Evolutionary conservation across 2,329 filamentous ascomycete genomes (phyloP).

Genomic region (Alternaria brassicae): DNA sequence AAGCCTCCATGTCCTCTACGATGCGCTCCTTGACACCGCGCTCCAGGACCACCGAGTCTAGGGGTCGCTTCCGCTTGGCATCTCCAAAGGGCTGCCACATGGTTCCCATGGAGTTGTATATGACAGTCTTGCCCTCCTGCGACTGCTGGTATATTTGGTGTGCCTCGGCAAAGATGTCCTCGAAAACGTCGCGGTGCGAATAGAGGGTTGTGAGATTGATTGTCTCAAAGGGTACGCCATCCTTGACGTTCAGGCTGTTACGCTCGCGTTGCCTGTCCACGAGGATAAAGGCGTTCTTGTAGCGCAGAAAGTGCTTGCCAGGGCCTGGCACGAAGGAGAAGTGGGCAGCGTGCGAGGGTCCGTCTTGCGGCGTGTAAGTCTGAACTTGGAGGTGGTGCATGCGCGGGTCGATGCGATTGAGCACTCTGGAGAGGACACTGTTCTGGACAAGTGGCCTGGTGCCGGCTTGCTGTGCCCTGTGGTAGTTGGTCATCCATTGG

Average conservation of each 20-base stretch:
- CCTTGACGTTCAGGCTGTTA: constrained; percentile 73
- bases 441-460: constrained; percentile 35
- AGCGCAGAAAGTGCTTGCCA: constrained; percentile 85
- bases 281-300: constrained; percentile 84
- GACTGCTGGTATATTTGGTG: constrained; percentile 79
- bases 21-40: constrained; percentile 82
- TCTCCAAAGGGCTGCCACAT: constrained; percentile 87
- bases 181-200: constrained; percentile 85
- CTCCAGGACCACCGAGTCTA: constrained; percentile 87
- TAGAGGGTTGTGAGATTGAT: constrained; percentile 92
- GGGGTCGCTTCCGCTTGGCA: constrained; percentile 82
- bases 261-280: constrained; percentile 90
- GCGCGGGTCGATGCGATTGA: constrained; percentile 64
- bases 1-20: constrained; percentile 81
- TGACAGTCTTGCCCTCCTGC: constrained; percentile 89
- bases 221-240: constrained; percentile 91
- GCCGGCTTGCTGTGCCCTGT: constrained; percentile 65
- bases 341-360: constrained; percentile 75
- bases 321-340: constrained; percentile 92
- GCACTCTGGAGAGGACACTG: constrained; percentile 60
- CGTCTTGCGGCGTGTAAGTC: constrained; percentile 68
- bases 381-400: constrained; percentile 71
- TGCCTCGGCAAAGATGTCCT: constrained; percentile 87
- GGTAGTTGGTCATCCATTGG: constrained; percentile 89
- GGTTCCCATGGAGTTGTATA: constrained; percentile 84